Percentiles rank a stretch among this genome's conserved stretches.
Conservation (phyloP, 1,284 basidiomycete genomes). For the Ustilago shanxiensis region DNA sequence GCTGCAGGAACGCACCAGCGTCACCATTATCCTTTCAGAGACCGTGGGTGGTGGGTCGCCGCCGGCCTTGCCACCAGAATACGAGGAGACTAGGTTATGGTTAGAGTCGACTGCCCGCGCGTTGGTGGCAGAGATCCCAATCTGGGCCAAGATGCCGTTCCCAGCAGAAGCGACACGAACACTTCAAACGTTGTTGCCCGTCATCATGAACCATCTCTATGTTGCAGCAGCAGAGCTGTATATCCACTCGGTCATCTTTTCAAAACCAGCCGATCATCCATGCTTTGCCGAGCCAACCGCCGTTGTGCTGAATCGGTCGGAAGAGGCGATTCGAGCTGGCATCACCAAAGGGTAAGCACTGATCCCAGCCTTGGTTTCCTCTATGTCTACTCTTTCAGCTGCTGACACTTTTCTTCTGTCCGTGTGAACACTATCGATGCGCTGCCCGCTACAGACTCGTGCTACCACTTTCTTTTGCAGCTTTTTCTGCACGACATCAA, state of each 20-base stretch:
- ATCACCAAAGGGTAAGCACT: slow-evolving; percentile 38
- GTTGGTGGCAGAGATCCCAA: slow-evolving; percentile 40
- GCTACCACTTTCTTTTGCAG: slow-evolving; percentile 43
- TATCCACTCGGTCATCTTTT: slow-evolving; percentile 50
- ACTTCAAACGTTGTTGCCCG: slow-evolving; percentile 31
- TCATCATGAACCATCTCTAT: slow-evolving; percentile 48
- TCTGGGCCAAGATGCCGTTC: slow-evolving; percentile 46
- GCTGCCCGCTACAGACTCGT: slow-evolving; percentile 19
- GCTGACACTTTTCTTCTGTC: neutral
- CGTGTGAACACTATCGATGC: neutral
- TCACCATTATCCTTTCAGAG: slow-evolving; percentile 46
- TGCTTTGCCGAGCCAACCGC: slow-evolving; percentile 40
- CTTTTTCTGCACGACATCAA: slow-evolving; percentile 28
- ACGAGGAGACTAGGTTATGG: slow-evolving; percentile 47
- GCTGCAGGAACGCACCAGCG: slow-evolving; percentile 34
- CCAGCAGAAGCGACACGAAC: slow-evolving; percentile 37
- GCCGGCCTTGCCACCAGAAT: slow-evolving; percentile 39
- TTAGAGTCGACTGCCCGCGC: slow-evolving; percentile 44
- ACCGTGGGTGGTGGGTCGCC: slow-evolving; percentile 29
- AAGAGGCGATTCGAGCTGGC: slow-evolving; percentile 45
- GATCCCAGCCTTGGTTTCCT: neutral
- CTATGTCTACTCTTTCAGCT: neutral
- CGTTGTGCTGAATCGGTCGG: slow-evolving; percentile 36
- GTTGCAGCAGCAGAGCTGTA: slow-evolving; percentile 48
- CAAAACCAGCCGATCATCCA: slow-evolving; percentile 44